These are phyloP conservation scores for Myxozyma geophila DNA, from an alignment of 805 yeast genomes.

Conservation along the genomic window DNA sequence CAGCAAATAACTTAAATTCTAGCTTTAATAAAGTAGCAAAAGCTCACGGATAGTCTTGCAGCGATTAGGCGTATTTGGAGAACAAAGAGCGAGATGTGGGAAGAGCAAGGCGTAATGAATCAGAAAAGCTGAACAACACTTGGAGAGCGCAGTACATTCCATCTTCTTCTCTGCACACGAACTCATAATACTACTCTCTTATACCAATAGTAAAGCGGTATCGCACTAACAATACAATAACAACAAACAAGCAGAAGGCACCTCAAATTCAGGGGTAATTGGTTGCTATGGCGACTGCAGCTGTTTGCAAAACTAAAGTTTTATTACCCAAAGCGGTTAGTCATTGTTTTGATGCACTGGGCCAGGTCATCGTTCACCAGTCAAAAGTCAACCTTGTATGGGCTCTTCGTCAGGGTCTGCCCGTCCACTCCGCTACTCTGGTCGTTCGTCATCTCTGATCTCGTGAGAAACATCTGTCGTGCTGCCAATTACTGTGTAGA, in stretches of 20 bases:
- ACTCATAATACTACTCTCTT: neutral
- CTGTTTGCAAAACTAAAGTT: conserved; percentile 6
- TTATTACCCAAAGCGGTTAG: conserved; percentile 6
- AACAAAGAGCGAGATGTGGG: neutral
- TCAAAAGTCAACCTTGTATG: neutral
- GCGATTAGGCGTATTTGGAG: neutral
- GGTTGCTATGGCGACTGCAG: conserved; percentile 14
- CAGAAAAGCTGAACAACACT: neutral
- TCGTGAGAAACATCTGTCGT: too few species aligned
- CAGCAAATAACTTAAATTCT: neutral
- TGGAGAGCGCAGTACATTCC: neutral
- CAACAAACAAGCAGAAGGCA: neutral
- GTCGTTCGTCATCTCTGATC: neutral
- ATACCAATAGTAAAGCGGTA: neutral
- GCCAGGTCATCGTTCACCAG: neutral
- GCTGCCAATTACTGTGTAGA: too few species aligned
- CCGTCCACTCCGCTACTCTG: neutral
- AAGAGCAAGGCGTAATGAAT: neutral
- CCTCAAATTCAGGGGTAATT: conserved; percentile 7
- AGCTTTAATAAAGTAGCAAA: neutral
- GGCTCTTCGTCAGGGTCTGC: neutral
- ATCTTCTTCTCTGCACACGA: neutral
- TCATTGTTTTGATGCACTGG: conserved; percentile 4
- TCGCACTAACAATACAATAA: too few species aligned
- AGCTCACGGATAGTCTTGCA: neutral